Percentiles rank a stretch among this genome's conserved stretches.
phyloP scores from a whole-genome alignment of 441 rosid species.

The Aleurites moluccanus region DNA sequence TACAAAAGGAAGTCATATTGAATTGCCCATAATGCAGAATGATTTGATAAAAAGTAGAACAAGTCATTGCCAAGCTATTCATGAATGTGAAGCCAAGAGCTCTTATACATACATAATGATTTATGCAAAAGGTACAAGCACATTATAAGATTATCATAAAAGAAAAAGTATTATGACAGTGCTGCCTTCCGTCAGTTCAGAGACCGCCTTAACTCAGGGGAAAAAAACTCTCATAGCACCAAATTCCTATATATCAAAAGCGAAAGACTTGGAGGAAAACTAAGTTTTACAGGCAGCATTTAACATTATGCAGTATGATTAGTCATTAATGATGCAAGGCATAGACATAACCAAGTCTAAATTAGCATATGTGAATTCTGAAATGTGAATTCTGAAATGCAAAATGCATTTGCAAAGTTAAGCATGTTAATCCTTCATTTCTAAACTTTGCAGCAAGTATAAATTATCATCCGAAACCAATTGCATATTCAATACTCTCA shows the following conservation, averaged over 20 bases:
- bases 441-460: background rate
- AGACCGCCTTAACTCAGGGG: no score
- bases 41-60: background rate
- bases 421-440: background rate
- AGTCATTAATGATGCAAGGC: background rate
- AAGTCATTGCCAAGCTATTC: background rate
- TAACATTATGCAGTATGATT: background rate
- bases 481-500: background rate
- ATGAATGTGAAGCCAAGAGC: background rate
- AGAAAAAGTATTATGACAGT: no score
- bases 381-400: background rate
- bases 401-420: background rate
- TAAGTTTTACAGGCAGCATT: background rate
- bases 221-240: no score
- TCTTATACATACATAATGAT: no score
- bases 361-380: background rate
- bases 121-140: no score
- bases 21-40: background rate
- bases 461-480: background rate
- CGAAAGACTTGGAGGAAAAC: background rate
- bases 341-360: background rate
- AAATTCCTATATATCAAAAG: background rate
- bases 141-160: no score
- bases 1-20: background rate
- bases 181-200: no score